A percentile compares a stretch with the other conserved stretches of the same genome.
phyloP scores from a whole-genome alignment of 2,329 filamentous ascomycete species.

The Epichloe coenophiala region DNA sequence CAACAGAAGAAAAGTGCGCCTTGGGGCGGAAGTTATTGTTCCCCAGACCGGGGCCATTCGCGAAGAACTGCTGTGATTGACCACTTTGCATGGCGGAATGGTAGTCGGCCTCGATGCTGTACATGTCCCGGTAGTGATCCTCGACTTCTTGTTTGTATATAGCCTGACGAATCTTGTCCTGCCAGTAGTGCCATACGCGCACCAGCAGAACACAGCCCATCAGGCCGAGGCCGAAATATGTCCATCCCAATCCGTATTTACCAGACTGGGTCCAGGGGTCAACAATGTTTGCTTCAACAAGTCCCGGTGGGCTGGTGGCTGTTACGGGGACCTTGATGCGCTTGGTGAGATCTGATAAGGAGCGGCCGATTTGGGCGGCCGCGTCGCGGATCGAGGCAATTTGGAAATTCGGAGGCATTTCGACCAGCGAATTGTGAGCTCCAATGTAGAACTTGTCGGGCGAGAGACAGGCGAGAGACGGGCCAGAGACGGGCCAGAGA shows the following conservation, averaged over 20 bases:
- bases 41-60: constrained; percentile 44
- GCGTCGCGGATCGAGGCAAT: constrained; percentile 17
- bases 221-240: constrained; percentile 70
- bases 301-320: constrained; percentile 44
- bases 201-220: constrained; percentile 53
- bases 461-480: not conserved
- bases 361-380: constrained; percentile 19
- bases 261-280: constrained; percentile 74
- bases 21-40: constrained; percentile 46
- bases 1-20: constrained; percentile 63
- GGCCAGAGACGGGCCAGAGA: too few relatives aligned
- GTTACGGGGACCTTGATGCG: constrained; percentile 49
- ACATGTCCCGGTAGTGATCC: constrained; percentile 43
- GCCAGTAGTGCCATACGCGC: constrained; percentile 78
- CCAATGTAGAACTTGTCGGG: not conserved
- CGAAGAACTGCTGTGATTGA: constrained; percentile 59
- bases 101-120: constrained; percentile 36
- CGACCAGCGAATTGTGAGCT: constrained; percentile 9
- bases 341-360: constrained; percentile 29
- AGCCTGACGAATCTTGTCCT: constrained; percentile 82
- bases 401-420: constrained; percentile 28
- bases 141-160: constrained; percentile 74
- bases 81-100: constrained; percentile 33
- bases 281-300: constrained; percentile 47
- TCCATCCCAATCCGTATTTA: constrained; percentile 79